These are phyloP conservation scores for Pseudogymnoascus sp. DNA, from an alignment of 2,329 filamentous ascomycete species.

Conservation along the genomic window DNA sequence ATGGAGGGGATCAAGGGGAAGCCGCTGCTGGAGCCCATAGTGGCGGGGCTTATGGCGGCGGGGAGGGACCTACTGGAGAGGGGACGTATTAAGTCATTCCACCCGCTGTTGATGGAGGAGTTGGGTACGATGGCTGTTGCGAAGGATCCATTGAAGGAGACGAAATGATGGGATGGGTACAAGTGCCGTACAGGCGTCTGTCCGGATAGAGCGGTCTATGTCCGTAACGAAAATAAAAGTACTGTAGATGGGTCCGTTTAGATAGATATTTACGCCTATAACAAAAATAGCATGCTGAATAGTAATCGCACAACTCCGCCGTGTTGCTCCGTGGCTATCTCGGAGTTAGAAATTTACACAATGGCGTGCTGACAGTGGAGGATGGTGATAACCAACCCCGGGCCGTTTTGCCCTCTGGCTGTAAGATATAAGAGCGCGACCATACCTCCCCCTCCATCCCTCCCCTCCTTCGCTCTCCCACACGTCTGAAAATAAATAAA, in stretches of 20 bases:
- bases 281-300: background rate
- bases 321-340: background rate
- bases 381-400: background rate
- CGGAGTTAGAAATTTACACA: background rate
- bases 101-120: constrained; percentile 4
- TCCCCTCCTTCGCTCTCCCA: background rate
- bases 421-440: background rate
- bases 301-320: background rate
- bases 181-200: background rate
- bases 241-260: background rate
- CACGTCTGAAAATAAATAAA: background rate
- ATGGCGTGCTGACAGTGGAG: background rate
- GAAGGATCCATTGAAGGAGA: background rate
- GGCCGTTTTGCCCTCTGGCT: background rate
- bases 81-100: background rate
- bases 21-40: background rate
- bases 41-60: background rate
- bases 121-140: background rate
- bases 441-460: background rate
- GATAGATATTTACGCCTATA: background rate
- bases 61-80: background rate
- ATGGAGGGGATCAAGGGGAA: background rate
- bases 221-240: constrained; percentile 1
- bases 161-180: background rate
- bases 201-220: background rate